Evolutionary conservation across 2,329 filamentous ascomycete species (phyloP), one percentile per base, ranked within the genome.

Genomic region (Calonectria leucothoes): DNA sequence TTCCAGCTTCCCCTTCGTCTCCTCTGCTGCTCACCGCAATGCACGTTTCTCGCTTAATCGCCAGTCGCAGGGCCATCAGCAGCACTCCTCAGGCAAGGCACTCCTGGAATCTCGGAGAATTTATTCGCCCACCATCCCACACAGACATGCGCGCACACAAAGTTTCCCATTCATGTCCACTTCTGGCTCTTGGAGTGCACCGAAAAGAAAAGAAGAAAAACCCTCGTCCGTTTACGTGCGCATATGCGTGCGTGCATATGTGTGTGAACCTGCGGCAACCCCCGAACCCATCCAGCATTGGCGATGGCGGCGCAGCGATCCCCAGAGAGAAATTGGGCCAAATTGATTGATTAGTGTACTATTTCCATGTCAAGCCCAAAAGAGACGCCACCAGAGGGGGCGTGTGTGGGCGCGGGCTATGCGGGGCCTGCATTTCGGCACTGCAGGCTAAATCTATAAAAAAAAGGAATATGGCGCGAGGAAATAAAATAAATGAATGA

Each of bases 391-490:
- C 42, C 3, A 45, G 6, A 12, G 7, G 23, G 11, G 33, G 25
- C 33, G 52, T 11, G 52, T 14, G 27, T n/a, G 27, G 29, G 25
- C 51, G 39, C 37, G 63, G 63, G n/a, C 55, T 61, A 27, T 61
- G 55, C 55, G 55, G 55, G 49, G 55, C 42, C n/a, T 35, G 55
- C 29, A 49, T 48, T 48, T 69, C 66, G 57, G 48, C 27, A 61
- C 23, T 33, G 49, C 52, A 35, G 64, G 37, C 45, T 35, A 55
- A 39, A 59, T 71, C 72, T 66, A 66, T 69, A 66, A 69, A 66
- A 69, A 66, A 71, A 49, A 71, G 69, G 69, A 61, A 74, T 61
- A 66, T 66, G 65, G 51, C 52, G 57, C 69, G 69, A 71, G 52
- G 33, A n/a, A 45, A 35, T 49, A n/a, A 33, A 27, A 48, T 39